Percentiles rank a stretch among this genome's conserved stretches.
phyloP scores from a whole-genome alignment of 805 yeast species.

The Scheffersomyces amazonensis region DNA sequence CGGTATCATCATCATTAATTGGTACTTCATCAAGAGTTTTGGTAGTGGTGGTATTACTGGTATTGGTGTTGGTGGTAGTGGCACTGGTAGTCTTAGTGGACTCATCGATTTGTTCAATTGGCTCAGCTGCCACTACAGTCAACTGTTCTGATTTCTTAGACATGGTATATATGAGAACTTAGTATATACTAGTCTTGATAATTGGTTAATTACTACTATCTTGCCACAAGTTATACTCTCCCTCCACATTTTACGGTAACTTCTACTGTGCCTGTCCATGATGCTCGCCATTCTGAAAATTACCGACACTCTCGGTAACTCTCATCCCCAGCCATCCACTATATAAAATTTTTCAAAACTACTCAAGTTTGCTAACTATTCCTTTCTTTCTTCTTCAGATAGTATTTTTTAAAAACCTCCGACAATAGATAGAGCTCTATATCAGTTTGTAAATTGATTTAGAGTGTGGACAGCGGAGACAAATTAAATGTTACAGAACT shows the following conservation, averaged over 20 bases:
- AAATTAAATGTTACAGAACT: constrained; percentile 14
- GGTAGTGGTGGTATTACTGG: not conserved
- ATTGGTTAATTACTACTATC: no score
- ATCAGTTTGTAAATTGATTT: constrained; percentile 21
- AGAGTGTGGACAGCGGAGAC: constrained; percentile 50
- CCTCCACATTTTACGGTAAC: constrained; percentile 1
- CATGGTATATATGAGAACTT: constrained; percentile 13
- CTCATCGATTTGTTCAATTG: constrained; percentile 24
- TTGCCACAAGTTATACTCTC: no score
- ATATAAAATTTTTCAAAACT: not conserved
- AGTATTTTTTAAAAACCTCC: constrained; percentile 27
- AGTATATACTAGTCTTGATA: no score
- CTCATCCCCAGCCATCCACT: not conserved
- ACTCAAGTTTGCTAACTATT: not conserved
- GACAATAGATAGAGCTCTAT: constrained; percentile 42
- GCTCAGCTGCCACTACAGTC: constrained; percentile 31
- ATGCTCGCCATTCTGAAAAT: no score
- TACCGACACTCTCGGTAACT: no score
- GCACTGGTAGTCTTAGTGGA: not conserved
- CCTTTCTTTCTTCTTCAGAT: constrained; percentile 15
- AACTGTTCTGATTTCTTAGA: constrained; percentile 21
- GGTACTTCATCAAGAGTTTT: constrained; percentile 4
- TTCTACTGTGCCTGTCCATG: no score
- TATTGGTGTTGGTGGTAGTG: not conserved
- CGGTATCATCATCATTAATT: constrained; percentile 2